Percentiles rank a stretch among this genome's conserved stretches.
Conservation (phyloP, 2,329 filamentous ascomycete species). For the Penicillium occitanis region DNA sequence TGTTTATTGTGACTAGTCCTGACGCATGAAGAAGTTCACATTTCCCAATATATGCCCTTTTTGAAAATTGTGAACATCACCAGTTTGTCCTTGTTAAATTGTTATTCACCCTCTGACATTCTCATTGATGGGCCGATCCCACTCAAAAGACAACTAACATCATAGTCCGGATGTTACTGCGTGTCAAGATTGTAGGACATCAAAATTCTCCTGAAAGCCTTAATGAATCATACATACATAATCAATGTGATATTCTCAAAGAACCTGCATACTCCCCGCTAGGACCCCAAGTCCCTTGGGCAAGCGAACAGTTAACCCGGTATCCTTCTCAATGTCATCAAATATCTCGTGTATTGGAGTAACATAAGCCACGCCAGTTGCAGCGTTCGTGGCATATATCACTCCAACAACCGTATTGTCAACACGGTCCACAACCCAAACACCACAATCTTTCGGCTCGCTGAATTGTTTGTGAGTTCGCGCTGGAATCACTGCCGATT, state of each 20-base stretch:
- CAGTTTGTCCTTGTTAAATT: neutral
- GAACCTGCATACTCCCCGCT: neutral
- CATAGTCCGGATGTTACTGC: too few species aligned
- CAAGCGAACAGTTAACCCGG: neutral
- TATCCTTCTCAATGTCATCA: slow-evolving; percentile 8
- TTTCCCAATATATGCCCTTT: neutral
- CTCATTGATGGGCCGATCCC: too few species aligned
- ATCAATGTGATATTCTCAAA: neutral
- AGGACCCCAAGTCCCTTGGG: neutral
- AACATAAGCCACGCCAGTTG: slow-evolving; percentile 9
- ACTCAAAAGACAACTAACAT: too few species aligned
- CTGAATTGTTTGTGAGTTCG: neutral
- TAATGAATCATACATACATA: neutral
- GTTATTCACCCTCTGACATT: too few species aligned
- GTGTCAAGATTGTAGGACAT: too few species aligned
- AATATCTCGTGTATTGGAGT: slow-evolving; percentile 8
- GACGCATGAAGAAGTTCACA: neutral
- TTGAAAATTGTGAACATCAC: neutral
- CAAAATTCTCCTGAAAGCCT: too few species aligned
- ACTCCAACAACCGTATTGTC: neutral
- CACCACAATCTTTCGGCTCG: slow-evolving; percentile 6
- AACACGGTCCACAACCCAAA: slow-evolving; percentile 9
- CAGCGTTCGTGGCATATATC: neutral
- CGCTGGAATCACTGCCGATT: slow-evolving; percentile 4
- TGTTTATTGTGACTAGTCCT: neutral